Conservation (phyloP, 371 early-diverging fungal species). For the Blastocladiella emersonii region DNA sequence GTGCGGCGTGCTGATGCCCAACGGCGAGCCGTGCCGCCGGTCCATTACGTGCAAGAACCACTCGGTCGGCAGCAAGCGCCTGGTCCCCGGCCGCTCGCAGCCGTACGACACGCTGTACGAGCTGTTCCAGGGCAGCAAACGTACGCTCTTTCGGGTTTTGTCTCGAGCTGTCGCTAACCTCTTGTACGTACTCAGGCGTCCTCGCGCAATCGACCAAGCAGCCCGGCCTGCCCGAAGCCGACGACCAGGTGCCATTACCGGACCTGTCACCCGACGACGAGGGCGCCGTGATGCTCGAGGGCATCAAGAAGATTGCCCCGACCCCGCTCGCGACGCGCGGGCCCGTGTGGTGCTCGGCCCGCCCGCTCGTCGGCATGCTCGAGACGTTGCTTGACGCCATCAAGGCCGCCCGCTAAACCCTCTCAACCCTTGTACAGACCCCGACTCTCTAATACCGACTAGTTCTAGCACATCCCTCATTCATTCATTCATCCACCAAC, state of each 20-base stretch:
- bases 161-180: too few species aligned
- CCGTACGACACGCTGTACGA: slow-evolving; percentile 56
- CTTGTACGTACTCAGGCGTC: too few species aligned
- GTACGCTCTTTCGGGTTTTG: slow-evolving; percentile 17
- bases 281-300: slow-evolving; percentile 37
- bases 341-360: slow-evolving; percentile 38
- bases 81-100: slow-evolving; percentile 56
- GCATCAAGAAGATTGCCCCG: slow-evolving; percentile 34
- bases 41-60: slow-evolving; percentile 75
- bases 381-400: slow-evolving; percentile 53
- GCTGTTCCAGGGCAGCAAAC: slow-evolving; percentile 51
- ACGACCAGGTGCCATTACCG: too few species aligned
- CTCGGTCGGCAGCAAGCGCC: slow-evolving; percentile 65
- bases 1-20: slow-evolving; percentile 56
- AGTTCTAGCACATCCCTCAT: neutral
- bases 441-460: too few species aligned
- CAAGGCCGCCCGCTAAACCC: slow-evolving; percentile 11
- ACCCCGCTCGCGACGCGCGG: slow-evolving; percentile 41
- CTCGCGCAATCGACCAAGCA: too few species aligned
- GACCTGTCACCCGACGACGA: slow-evolving; percentile 37
- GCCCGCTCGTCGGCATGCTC: slow-evolving; percentile 41
- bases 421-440: too few species aligned
- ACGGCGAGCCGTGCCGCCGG: slow-evolving; percentile 48
- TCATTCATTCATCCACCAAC: neutral
- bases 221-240: too few species aligned